Percentiles rank a stretch among this genome's conserved stretches.
Conservation (phyloP, 2,329 filamentous ascomycete species). For the Arthrocladium fulminans region DNA sequence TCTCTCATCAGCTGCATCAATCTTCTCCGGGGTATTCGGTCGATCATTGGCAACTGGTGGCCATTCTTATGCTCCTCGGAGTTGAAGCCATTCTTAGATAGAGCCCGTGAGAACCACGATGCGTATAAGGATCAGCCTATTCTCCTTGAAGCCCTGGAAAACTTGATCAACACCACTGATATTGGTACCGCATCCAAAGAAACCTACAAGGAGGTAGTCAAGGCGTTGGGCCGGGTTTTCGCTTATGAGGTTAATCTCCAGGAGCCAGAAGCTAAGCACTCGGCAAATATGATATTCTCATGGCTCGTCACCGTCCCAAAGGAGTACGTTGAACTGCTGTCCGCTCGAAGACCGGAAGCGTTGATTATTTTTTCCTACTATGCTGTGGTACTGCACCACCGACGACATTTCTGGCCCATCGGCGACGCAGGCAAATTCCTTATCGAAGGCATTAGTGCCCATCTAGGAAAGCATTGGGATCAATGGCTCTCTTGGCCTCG, state of each 20-base stretch:
- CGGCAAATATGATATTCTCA: slow-evolving; percentile 10
- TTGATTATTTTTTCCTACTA: slow-evolving; percentile 38
- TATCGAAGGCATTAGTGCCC: slow-evolving; percentile 20
- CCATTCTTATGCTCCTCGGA: slow-evolving; percentile 12
- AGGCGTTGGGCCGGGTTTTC: slow-evolving; percentile 13
- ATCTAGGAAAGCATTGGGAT: slow-evolving; percentile 25
- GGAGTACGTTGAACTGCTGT: slow-evolving; percentile 28
- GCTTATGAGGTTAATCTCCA: neutral
- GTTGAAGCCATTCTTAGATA: slow-evolving; percentile 10
- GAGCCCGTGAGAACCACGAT: neutral
- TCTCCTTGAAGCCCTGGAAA: slow-evolving; percentile 4
- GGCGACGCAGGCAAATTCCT: slow-evolving; percentile 26
- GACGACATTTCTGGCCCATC: slow-evolving; percentile 30
- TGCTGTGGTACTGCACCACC: slow-evolving; percentile 31
- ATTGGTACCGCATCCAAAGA: slow-evolving; percentile 5
- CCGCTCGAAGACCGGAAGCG: slow-evolving; percentile 32
- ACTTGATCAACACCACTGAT: slow-evolving; percentile 10
- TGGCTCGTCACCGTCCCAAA: slow-evolving; percentile 13
- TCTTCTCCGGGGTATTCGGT: slow-evolving; percentile 23
- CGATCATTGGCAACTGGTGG: slow-evolving; percentile 11
- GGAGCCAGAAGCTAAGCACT: neutral
- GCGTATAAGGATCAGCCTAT: neutral
- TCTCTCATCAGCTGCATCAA: slow-evolving; percentile 19
- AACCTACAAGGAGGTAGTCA: slow-evolving; percentile 13
- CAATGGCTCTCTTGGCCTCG: slow-evolving; percentile 26